Percentiles rank a stretch among this genome's conserved stretches.
Evolutionary conservation across 2,329 filamentous ascomycete genomes (phyloP).

Genomic region (Monilinia laxa): DNA sequence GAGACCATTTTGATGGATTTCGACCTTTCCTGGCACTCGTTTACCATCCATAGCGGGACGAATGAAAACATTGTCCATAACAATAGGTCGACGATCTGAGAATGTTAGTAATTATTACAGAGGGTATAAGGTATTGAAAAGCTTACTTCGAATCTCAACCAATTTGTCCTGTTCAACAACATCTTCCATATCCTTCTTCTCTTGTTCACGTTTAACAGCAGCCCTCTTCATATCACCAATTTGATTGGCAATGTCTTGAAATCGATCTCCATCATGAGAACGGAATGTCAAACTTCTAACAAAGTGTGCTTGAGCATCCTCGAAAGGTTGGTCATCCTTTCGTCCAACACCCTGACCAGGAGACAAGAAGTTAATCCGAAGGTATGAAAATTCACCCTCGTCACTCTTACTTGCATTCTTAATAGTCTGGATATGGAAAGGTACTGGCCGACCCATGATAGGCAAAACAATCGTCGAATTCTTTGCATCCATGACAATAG

Average conservation of each 20-base stretch:
- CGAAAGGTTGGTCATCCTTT: slow-evolving; percentile 97
- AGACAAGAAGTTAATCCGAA: slow-evolving; percentile 96
- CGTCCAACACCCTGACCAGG: slow-evolving; percentile 95
- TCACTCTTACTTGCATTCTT: slow-evolving; percentile 99
- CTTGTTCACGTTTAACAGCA: slow-evolving; percentile 86
- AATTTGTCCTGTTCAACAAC: slow-evolving; percentile 99
- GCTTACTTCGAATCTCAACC: slow-evolving; percentile 84
- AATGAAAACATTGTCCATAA: slow-evolving; percentile 92
- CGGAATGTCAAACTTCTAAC: slow-evolving; percentile 93
- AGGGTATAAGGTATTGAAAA: neutral
- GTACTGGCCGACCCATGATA: slow-evolving; percentile 95
- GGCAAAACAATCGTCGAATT: slow-evolving; percentile 88
- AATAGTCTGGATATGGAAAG: slow-evolving; percentile 97
- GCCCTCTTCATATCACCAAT: slow-evolving; percentile 97
- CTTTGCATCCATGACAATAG: slow-evolving; percentile 88
- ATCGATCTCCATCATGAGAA: slow-evolving; percentile 82
- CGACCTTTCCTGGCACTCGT: slow-evolving; percentile 90
- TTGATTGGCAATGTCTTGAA: slow-evolving; percentile 86
- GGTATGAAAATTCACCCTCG: slow-evolving; percentile 88
- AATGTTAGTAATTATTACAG: slow-evolving; percentile 43
- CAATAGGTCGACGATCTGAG: slow-evolving; percentile 81
- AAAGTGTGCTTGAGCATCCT: slow-evolving; percentile 94
- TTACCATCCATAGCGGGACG: slow-evolving; percentile 95
- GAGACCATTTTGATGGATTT: slow-evolving; percentile 98
- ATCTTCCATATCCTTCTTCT: slow-evolving; percentile 99